phyloP scores from a whole-genome alignment of 495 filamentous ascomycete species.

The Mytilinidion resinicola region DNA sequence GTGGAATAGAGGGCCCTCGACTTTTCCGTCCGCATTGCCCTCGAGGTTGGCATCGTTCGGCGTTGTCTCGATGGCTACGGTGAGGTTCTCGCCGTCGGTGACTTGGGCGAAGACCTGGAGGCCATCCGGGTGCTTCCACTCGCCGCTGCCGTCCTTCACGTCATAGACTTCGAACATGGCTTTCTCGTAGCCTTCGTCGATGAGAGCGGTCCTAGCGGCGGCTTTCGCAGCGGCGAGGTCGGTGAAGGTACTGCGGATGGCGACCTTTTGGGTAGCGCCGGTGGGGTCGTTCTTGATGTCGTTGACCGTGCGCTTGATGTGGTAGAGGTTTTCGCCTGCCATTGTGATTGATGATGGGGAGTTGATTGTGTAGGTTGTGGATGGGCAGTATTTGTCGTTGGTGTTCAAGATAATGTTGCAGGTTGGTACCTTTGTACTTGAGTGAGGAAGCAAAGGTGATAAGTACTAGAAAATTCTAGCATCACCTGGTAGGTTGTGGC shows the following conservation, averaged over 20 bases:
- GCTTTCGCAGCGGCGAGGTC: slow-evolving; percentile 6
- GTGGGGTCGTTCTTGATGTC: slow-evolving; percentile 6
- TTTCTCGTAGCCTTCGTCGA: slow-evolving; percentile 8
- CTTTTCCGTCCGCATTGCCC: slow-evolving; percentile 8
- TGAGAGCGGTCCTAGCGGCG: slow-evolving; percentile 1
- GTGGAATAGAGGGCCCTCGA: slow-evolving; percentile 14
- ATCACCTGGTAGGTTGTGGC: too few species aligned
- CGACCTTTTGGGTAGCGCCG: slow-evolving; percentile 1
- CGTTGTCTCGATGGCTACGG: slow-evolving; percentile 15
- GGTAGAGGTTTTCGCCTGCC: slow-evolving; percentile 6
- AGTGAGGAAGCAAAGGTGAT: too few species aligned
- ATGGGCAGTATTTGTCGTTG: too few species aligned
- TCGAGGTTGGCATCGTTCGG: slow-evolving; percentile 2
- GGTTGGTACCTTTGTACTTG: too few species aligned
- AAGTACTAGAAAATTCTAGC: too few species aligned
- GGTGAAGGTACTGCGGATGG: slow-evolving; percentile 11
- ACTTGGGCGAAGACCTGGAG: slow-evolving; percentile 7
- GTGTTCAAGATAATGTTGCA: too few species aligned
- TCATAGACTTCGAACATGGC: slow-evolving; percentile 7
- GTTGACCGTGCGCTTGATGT: slow-evolving; percentile 6
- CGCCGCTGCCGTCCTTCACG: slow-evolving; percentile 1
- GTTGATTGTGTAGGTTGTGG: neutral
- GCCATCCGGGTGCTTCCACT: slow-evolving; percentile 16
- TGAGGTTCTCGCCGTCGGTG: slow-evolving; percentile 9
- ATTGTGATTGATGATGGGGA: neutral